Conservation (phyloP, 495 filamentous ascomycete species). For the Ascobolus immersus region DNA sequence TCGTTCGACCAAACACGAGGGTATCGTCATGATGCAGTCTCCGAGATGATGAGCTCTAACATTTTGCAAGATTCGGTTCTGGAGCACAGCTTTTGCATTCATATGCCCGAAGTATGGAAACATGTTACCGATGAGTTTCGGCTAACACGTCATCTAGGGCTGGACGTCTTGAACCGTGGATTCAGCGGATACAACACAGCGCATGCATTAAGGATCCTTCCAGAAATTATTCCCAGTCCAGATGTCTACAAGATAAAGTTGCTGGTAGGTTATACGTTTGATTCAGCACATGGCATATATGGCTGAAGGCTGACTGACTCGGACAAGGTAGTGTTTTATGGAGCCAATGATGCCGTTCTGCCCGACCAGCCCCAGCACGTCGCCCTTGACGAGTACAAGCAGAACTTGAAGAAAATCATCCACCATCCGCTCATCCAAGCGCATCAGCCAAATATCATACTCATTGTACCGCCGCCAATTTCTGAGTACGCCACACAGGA, state of each 20-base stretch:
- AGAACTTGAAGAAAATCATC: slow-evolving; percentile 43
- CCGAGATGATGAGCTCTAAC: neutral
- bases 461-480: slow-evolving; percentile 57
- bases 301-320: neutral
- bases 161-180: slow-evolving; percentile 46
- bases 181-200: slow-evolving; percentile 45
- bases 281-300: neutral
- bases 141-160: slow-evolving; percentile 4
- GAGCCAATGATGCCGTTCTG: slow-evolving; percentile 65
- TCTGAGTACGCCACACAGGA: slow-evolving; percentile 42
- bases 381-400: slow-evolving; percentile 41
- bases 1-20: slow-evolving; percentile 11
- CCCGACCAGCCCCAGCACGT: slow-evolving; percentile 38
- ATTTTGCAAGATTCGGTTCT: slow-evolving; percentile 11
- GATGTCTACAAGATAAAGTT: slow-evolving; percentile 32
- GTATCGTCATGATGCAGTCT: neutral
- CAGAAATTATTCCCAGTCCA: slow-evolving; percentile 30
- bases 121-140: neutral
- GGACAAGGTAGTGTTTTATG: slow-evolving; percentile 48
- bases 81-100: slow-evolving; percentile 4
- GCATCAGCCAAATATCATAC: slow-evolving; percentile 45
- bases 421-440: slow-evolving; percentile 38
- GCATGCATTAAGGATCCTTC: slow-evolving; percentile 33
- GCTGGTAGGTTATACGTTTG: slow-evolving; percentile 27
- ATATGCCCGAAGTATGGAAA: neutral